Evolutionary conservation across 2,329 filamentous ascomycete species (phyloP).

Genomic region (Sarocladium oryzae): DNA sequence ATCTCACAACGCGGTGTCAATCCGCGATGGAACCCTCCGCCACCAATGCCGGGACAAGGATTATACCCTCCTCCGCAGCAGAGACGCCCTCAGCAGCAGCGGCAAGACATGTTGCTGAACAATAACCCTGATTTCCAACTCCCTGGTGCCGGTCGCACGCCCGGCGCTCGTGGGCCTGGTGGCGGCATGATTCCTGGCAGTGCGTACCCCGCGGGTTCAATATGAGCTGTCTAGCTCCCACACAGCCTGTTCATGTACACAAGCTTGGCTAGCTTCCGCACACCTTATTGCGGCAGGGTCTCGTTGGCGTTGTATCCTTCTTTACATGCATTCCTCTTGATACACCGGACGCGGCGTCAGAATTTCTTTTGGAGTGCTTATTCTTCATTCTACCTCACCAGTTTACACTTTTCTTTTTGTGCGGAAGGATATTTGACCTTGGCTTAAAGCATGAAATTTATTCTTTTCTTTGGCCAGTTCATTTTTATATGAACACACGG

Average conservation of each 20-base stretch:
- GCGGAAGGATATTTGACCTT: neutral
- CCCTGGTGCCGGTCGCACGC: constrained; percentile 31
- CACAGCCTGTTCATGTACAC: neutral
- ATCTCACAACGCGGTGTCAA: constrained; percentile 85
- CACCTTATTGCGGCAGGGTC: neutral
- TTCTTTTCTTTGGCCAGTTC: neutral
- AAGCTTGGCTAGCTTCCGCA: neutral
- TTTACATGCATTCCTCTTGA: neutral
- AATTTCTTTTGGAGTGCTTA: neutral
- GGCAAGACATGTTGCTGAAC: constrained; percentile 67
- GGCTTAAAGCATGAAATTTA: neutral
- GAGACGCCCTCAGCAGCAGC: constrained; percentile 40
- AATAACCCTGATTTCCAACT: constrained; percentile 88
- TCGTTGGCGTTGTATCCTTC: neutral
- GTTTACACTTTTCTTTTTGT: neutral
- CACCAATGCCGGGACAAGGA: constrained; percentile 33
- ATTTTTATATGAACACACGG: neutral
- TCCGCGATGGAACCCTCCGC: constrained; percentile 67
- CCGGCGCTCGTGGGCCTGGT: constrained; percentile 20
- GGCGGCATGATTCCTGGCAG: constrained; percentile 45
- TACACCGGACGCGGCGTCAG: constrained; percentile 4
- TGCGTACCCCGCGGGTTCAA: constrained; percentile 39
- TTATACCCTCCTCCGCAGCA: constrained; percentile 31
- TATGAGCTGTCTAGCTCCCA: constrained; percentile 16
- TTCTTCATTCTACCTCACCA: neutral